phyloP scores from a whole-genome alignment of 2,329 filamentous ascomycete species.

The Pyrenophora seminiperda region DNA sequence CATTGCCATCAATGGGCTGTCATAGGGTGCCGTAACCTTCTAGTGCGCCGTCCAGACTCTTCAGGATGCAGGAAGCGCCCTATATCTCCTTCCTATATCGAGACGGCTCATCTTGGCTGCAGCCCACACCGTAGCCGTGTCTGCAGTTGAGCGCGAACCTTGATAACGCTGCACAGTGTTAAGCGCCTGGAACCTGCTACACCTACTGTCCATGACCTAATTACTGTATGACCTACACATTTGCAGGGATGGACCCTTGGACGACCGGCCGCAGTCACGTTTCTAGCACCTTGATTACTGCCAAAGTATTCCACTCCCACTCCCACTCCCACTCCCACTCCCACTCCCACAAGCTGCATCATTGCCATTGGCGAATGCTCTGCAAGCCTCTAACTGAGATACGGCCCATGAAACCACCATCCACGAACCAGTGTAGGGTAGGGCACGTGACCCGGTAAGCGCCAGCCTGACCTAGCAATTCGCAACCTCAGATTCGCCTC shows the following conservation, averaged over 20 bases:
- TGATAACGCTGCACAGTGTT: background rate
- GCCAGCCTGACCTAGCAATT: conserved; percentile 6
- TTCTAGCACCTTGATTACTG: no score
- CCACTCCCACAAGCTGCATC: background rate
- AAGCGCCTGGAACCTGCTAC: background rate
- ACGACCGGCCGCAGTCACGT: background rate
- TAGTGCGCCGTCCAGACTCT: conserved; percentile 28
- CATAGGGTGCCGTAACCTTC: conserved; percentile 4
- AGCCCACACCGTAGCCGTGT: background rate
- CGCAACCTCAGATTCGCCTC: conserved; percentile 9
- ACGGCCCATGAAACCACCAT: background rate
- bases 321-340: no score
- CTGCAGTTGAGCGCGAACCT: background rate
- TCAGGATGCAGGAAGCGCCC: conserved; percentile 13
- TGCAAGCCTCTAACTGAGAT: no score
- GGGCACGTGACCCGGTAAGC: conserved; percentile 15
- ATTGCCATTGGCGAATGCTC: no score
- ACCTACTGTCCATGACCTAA: no score
- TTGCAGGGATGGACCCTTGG: background rate
- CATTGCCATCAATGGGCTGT: conserved; percentile 6
- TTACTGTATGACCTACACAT: background rate
- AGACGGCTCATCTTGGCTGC: conserved; percentile 11
- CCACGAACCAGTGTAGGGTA: background rate
- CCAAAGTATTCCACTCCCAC: no score
- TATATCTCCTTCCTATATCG: conserved; percentile 20